Evolutionary conservation across 2,329 filamentous ascomycete genomes (phyloP), one percentile per base, ranked within the genome.

Genomic region (Aphanocladium album): DNA sequence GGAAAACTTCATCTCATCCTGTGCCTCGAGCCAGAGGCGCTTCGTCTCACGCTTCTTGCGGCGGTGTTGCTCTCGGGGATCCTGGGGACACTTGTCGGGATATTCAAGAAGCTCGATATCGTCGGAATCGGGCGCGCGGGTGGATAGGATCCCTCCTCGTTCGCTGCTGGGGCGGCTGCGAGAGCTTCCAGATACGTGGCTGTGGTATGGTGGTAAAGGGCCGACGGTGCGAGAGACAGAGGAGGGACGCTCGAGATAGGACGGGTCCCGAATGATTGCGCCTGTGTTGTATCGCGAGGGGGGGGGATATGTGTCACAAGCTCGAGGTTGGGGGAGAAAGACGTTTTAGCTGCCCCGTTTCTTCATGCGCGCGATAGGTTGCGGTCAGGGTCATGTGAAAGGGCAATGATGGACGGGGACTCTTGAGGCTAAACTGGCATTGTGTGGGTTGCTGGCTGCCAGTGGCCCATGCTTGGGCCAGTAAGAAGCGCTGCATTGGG

Each of bases 1-100:
- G 19, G 93, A 98, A 82, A 99, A 99, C 88, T 98, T 98, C 95
- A 99, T 99, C 72, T 91, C 90, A 86, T 89, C 87, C 66, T 81
- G 84, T 68, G 87, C 80, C 68, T 90, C 84, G 69, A 93, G 86
- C 81, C 84, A 84, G 71, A 80, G 79, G 73, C 85, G 83, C 80
- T 92, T 92, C 73, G 82, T 79, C 66, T 76, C 75, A 70, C 81
- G 77, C 74, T 83, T 87, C 21, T 71, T 67, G 61, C 71, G 62
- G 69, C 64, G 43, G 62, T 64, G 62, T 70, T 41, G 50, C n/a
- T 54, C 49, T 49, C 17, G 30, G 8, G 39, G 37, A 2, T 54
- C 27, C 5, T 30, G 19, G 11, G 5, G 30, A 27, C 19, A 9
- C 65, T 55, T 69, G 66, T 46, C 70, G 70, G 65, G 54, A 67